Conservation (phyloP, 208 protist species). For the Leishmania mexicana region DNA sequence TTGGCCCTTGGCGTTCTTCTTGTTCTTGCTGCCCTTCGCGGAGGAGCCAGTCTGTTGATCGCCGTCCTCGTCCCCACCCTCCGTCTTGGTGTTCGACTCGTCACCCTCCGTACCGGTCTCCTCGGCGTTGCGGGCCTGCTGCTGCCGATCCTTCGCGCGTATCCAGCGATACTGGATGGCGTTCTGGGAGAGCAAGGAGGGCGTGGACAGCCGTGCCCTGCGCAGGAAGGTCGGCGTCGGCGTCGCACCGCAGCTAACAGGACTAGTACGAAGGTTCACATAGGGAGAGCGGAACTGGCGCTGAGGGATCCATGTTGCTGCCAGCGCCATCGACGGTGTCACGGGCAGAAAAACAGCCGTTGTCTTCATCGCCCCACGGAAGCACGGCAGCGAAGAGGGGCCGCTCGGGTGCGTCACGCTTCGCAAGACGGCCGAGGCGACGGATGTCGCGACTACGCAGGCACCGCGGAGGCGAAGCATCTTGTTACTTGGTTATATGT, state of each 20-base stretch:
- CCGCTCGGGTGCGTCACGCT: background rate
- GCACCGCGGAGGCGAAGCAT: slow-evolving; percentile 27
- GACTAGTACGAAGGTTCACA: background rate
- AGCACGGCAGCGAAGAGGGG: background rate
- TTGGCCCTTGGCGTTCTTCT: slow-evolving; percentile 29
- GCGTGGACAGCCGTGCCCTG: slow-evolving; percentile 1
- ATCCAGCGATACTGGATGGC: slow-evolving; percentile 18
- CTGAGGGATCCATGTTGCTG: background rate
- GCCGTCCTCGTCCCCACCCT: background rate
- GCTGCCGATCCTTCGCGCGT: slow-evolving; percentile 24
- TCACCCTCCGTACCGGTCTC: background rate
- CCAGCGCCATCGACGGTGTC: background rate
- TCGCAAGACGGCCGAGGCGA: slow-evolving; percentile 1
- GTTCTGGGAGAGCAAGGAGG: background rate
- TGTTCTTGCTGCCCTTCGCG: slow-evolving; percentile 8
- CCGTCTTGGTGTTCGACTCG: slow-evolving; percentile 1
- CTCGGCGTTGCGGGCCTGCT: background rate
- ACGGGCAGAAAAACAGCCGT: background rate
- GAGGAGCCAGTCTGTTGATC: background rate
- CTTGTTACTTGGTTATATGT: background rate
- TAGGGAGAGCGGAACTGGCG: slow-evolving; percentile 1
- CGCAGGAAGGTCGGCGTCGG: slow-evolving; percentile 2
- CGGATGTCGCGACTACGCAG: slow-evolving; percentile 3
- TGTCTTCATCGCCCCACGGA: background rate
- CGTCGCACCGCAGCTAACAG: background rate